Evolutionary conservation across 1,284 basidiomycete species (phyloP), one percentile per base, ranked within the genome.

Genomic region (Ceratobasidium papillatum): DNA sequence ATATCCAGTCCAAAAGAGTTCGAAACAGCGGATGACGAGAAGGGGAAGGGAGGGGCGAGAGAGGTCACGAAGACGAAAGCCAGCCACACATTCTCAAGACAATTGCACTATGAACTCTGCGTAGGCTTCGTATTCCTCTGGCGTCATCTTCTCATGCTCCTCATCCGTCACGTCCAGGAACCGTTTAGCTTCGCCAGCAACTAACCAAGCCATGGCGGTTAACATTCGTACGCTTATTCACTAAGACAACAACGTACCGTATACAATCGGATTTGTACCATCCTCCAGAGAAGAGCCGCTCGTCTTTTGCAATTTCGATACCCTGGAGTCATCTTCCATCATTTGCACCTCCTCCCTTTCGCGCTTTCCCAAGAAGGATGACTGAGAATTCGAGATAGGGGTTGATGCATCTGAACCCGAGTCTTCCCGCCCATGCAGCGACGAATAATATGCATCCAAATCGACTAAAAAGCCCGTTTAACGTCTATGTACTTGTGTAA

Each of bases 111-210:
- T 72, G 27, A 72, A 19, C 41, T 72, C 69, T 34, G 63, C 58
- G 69, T 88, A 94, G 32, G 88, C 86, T n/a, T 88, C 89, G 79
- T 94, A 94, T 81, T 94, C 92, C 69, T 94, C 93, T 8, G 91
- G 89, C 11, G 91, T 92, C 92, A 94, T 94, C 79, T 90, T 80
- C 65, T 93, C 92, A 78, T 94, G 91, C 78, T 94, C 90, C 78
- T 92, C 93, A 79, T 94, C 92, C 11, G 91, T 93, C 62, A 94
- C 47, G n/a, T 59, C 59, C 45, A 56, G 49, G 73, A 74, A 69
- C 3, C 64, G 74, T 43, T 76, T 75, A 17, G 74, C 56, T 32
- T 75, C 74, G n/a, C 74, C 65, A 36, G 58, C 69, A n/a, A 63
- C 41, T 68, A 49, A 32, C 19, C 68, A 49, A 12, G 32, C 32